Evolutionary conservation across 169 alveolate species (phyloP).

Genomic region (Cystoisospora suis): DNA sequence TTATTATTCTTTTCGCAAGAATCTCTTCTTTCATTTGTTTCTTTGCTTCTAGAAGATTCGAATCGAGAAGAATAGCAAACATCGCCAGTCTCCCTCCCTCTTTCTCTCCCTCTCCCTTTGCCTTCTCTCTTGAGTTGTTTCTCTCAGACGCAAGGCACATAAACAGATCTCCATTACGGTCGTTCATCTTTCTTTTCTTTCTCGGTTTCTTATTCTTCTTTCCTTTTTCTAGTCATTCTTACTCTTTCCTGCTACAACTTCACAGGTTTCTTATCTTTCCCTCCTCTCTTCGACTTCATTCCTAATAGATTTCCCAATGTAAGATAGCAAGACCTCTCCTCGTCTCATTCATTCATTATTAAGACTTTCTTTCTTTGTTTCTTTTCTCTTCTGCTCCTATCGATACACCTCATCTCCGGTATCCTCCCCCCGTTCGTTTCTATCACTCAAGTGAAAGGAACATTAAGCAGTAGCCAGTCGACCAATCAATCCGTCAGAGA

Average conservation of each 20-base stretch:
- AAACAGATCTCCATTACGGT: not conserved
- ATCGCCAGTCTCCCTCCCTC: not conserved
- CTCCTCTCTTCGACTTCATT: not conserved
- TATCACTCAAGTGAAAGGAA: not conserved
- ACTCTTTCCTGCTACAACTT: not conserved
- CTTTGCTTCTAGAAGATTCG: too few relatives aligned
- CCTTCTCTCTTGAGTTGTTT: not conserved
- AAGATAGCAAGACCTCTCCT: not conserved
- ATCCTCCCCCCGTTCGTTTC: not conserved
- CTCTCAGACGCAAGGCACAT: too few relatives aligned
- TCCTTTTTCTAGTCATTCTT: not conserved
- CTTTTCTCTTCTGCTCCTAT: not conserved
- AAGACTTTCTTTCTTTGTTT: not conserved
- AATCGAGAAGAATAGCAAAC: too few relatives aligned
- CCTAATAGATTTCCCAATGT: not conserved
- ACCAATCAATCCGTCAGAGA: not conserved
- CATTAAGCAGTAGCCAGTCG: too few relatives aligned
- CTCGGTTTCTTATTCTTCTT: not conserved
- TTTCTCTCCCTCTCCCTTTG: not conserved
- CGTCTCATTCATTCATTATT: not conserved
- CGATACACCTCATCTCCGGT: not conserved
- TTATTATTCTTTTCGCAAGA: too few relatives aligned
- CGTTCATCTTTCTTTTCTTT: too few relatives aligned
- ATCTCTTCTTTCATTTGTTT: too few relatives aligned
- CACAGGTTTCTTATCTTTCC: not conserved